These are phyloP conservation scores for Cymbidium sinense DNA, from an alignment of 106 monocot species.

Conservation along the genomic window DNA sequence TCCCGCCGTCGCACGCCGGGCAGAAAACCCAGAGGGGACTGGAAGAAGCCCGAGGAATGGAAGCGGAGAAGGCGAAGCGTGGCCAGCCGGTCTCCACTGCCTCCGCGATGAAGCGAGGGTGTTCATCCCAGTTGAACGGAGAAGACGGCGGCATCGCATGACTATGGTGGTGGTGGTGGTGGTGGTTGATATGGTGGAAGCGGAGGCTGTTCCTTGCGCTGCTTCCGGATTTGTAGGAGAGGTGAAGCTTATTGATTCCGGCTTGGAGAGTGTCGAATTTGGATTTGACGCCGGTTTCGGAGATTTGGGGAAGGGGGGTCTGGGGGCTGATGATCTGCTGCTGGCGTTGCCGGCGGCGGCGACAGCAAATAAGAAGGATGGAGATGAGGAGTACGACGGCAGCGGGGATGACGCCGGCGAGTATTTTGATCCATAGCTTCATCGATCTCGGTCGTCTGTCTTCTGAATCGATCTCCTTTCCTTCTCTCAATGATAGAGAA, in stretches of 20 bases:
- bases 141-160: background rate
- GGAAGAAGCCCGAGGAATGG: background rate
- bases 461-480: too few relatives aligned
- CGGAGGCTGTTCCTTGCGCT: conserved; percentile 14
- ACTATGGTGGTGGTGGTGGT: background rate
- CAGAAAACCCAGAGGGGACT: conserved; percentile 6
- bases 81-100: conserved; percentile 69
- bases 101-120: conserved; percentile 41
- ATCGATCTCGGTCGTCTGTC: conserved; percentile 11
- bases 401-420: conserved; percentile 21
- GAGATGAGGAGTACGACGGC: conserved; percentile 11
- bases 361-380: conserved; percentile 5
- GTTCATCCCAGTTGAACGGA: conserved; percentile 47
- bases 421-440: conserved; percentile 26
- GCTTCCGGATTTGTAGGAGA: conserved; percentile 5
- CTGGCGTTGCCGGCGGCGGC: conserved; percentile 2
- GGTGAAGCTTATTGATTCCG: conserved; percentile 24
- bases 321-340: background rate
- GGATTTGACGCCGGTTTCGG: background rate
- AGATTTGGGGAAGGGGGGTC: background rate
- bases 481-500: background rate
- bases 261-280: conserved; percentile 15
- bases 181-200: conserved; percentile 10
- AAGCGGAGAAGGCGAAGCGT: conserved; percentile 37
- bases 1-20: conserved; percentile 5